phyloP scores from a whole-genome alignment of 1,139 yeast species.

The Debaryomyces singareniensis region DNA sequence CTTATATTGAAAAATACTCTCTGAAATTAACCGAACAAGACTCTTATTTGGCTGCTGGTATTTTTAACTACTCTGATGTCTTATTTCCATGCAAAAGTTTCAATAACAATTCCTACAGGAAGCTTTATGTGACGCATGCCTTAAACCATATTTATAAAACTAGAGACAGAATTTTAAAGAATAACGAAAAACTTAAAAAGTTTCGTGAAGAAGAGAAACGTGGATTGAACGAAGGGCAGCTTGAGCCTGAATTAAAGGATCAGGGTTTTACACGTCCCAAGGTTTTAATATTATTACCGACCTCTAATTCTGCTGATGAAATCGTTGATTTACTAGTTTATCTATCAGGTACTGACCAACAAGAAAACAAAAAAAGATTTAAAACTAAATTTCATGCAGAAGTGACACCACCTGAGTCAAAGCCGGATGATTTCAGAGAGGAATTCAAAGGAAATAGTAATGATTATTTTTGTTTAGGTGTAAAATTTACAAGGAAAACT shows the following conservation, averaged over 20 bases:
- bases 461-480: conserved; percentile 85
- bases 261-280: conserved; percentile 96
- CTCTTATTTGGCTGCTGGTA: conserved; percentile 40
- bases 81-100: conserved; percentile 46
- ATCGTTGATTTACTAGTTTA: conserved; percentile 59
- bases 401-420: conserved; percentile 48
- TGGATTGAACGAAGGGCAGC: conserved; percentile 28
- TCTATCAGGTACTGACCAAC: conserved; percentile 64
- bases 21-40: conserved; percentile 15
- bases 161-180: conserved; percentile 71
- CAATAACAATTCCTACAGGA: conserved; percentile 48
- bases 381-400: conserved; percentile 58
- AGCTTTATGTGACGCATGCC: conserved; percentile 63
- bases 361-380: conserved; percentile 77
- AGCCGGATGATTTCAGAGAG: conserved; percentile 79
- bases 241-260: conserved; percentile 64
- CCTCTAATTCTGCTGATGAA: conserved; percentile 71
- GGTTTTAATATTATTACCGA: conserved; percentile 75
- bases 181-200: conserved; percentile 52
- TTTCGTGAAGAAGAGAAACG: conserved; percentile 37
- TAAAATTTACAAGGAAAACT: conserved; percentile 84
- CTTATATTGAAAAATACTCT: conserved; percentile 11
- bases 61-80: conserved; percentile 71
- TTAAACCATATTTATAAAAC: conserved; percentile 83
- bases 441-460: conserved; percentile 84